Percentiles rank a stretch among this genome's conserved stretches.
phyloP scores from a whole-genome alignment of 75 land plant genomes.

The Picea sitchensis region DNA sequence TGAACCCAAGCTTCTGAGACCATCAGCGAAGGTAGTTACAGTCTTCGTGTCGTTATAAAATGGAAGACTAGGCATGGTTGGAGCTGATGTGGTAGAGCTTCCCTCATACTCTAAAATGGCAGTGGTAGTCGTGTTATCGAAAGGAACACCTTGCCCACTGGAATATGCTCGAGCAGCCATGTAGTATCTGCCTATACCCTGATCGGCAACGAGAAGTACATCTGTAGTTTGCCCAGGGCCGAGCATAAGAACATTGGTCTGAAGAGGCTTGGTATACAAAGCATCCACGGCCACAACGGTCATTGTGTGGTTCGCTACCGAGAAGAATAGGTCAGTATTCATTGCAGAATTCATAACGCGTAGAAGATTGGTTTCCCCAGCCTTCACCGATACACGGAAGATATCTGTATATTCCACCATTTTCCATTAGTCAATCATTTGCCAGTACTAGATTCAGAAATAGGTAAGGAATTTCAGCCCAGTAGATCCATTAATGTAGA shows the following conservation, averaged over 20 bases:
- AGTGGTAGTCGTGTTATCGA: conserved; percentile 26
- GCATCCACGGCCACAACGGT: conserved; percentile 34
- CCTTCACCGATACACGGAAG: conserved; percentile 8
- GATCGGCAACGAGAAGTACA: conserved; percentile 18
- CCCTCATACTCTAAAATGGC: conserved; percentile 28
- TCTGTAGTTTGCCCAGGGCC: conserved; percentile 37
- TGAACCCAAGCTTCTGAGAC: conserved; percentile 41
- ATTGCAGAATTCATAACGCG: conserved; percentile 25
- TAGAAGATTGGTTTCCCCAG: conserved; percentile 22
- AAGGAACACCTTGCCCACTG: not conserved
- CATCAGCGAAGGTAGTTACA: conserved; percentile 20
- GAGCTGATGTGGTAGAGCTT: not conserved
- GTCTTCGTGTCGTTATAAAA: conserved; percentile 43
- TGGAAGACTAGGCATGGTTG: conserved; percentile 30
- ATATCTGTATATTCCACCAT: not conserved
- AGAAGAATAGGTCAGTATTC: conserved; percentile 20
- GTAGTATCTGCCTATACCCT: conserved; percentile 17
- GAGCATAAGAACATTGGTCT: conserved; percentile 6
- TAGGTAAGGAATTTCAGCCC: not conserved
- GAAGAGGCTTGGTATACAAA: conserved; percentile 19
- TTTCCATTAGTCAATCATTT: not conserved
- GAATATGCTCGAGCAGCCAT: conserved; percentile 36
- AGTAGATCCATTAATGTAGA: not conserved
- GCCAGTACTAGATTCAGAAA: not conserved
- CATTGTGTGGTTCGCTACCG: conserved; percentile 26